Evolutionary conservation across 2,329 filamentous ascomycete species (phyloP).

Genomic region (Pyrenochaeta sp.): DNA sequence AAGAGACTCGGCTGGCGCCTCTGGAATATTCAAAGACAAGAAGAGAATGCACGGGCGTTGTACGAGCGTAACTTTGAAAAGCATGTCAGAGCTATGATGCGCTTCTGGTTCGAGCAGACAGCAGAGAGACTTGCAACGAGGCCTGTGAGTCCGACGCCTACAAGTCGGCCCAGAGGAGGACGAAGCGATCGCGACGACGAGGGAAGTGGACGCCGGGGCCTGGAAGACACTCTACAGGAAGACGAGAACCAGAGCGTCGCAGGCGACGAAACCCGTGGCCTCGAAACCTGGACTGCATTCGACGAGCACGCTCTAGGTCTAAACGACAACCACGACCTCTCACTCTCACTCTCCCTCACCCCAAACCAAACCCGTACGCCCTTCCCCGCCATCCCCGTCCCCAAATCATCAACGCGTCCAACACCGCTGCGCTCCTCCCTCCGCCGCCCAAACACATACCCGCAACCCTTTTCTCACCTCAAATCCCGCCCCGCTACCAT

Average conservation of each 20-base stretch:
- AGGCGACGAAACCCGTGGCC: slow-evolving; percentile 40
- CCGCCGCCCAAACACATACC: slow-evolving; percentile 22
- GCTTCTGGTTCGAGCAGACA: slow-evolving; percentile 61
- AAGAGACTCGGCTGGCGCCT: slow-evolving; percentile 65
- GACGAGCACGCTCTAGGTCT: slow-evolving; percentile 42
- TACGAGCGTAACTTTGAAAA: slow-evolving; percentile 61
- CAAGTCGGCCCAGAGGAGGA: slow-evolving; percentile 18
- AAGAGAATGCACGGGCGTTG: slow-evolving; percentile 62
- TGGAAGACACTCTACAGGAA: slow-evolving; percentile 2
- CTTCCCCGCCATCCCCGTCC: slow-evolving; percentile 2
- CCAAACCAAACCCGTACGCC: slow-evolving; percentile 22
- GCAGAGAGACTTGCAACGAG: slow-evolving; percentile 32
- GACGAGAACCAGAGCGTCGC: slow-evolving; percentile 8
- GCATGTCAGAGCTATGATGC: slow-evolving; percentile 63
- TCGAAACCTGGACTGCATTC: slow-evolving; percentile 50
- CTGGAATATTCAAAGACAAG: slow-evolving; percentile 61
- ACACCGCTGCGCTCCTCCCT: slow-evolving; percentile 9
- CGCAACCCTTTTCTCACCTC: slow-evolving; percentile 20
- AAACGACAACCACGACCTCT: slow-evolving; percentile 37
- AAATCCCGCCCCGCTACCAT: slow-evolving; percentile 26
- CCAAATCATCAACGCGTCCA: slow-evolving; percentile 14
- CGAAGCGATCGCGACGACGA: slow-evolving; percentile 13
- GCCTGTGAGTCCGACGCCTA: slow-evolving; percentile 33
- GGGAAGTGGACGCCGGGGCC: not conserved
- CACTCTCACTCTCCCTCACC: slow-evolving; percentile 37